Percentiles rank a stretch among this genome's conserved stretches.
These are phyloP conservation scores for Globisporangium solare DNA, from an alignment of 352 stramenopile species.

Conservation along the genomic window DNA sequence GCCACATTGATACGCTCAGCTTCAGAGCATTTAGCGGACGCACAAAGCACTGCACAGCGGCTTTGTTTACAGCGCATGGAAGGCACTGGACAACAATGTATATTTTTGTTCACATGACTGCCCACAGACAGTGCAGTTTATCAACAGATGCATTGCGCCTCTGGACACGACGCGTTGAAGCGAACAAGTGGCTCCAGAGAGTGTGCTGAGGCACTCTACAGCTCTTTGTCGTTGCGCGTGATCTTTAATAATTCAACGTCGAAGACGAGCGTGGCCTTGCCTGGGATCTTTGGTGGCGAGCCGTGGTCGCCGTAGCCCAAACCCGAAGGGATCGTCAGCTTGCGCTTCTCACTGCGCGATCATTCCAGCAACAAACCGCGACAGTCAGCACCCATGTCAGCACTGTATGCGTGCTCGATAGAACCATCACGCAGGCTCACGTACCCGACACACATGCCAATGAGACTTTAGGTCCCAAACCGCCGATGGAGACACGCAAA, in stretches of 20 bases:
- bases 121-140: too few relatives aligned
- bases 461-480: conserved; percentile 35
- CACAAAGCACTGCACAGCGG: too few relatives aligned
- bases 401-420: background rate
- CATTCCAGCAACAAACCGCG: conserved; percentile 3
- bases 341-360: conserved; percentile 73
- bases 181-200: too few relatives aligned
- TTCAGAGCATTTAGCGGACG: too few relatives aligned
- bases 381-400: background rate
- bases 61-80: too few relatives aligned
- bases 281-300: conserved; percentile 91
- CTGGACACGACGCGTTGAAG: too few relatives aligned
- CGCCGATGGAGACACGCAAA: conserved; percentile 3
- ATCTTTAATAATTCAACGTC: conserved; percentile 97
- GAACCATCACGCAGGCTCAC: conserved; percentile 13
- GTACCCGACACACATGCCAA: conserved; percentile 86
- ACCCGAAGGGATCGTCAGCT: conserved; percentile 78
- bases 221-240: conserved; percentile 59
- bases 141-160: too few relatives aligned
- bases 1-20: too few relatives aligned
- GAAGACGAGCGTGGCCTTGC: conserved; percentile 94
- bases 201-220: conserved; percentile 21
- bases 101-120: too few relatives aligned
- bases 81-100: too few relatives aligned
- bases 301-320: conserved; percentile 94